A percentile compares a stretch with the other conserved stretches of the same genome.
Conservation (phyloP, 129 eudicot species). For the Apium graveolens region DNA sequence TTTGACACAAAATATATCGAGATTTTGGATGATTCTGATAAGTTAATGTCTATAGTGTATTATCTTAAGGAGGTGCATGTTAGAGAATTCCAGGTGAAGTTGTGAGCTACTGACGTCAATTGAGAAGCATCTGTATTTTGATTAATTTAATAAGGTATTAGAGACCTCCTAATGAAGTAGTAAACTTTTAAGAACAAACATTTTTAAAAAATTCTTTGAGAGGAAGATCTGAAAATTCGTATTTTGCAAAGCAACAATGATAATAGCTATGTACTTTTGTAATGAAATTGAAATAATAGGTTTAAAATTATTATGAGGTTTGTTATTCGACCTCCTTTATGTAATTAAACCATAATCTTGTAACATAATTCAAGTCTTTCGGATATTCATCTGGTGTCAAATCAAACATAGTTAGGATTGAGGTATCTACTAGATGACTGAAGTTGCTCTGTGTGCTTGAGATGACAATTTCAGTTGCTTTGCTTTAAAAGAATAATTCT, state of each 20-base stretch:
- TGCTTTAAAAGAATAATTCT: neutral
- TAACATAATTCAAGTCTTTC: no score
- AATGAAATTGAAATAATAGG: neutral
- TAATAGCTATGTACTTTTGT: neutral
- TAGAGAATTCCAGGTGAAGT: neutral
- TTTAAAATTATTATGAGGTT: neutral
- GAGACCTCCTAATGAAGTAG: neutral
- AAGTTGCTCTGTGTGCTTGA: neutral
- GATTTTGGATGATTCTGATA: neutral
- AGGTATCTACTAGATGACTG: neutral
- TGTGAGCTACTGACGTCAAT: neutral
- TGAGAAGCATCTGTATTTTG: neutral
- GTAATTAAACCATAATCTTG: no score
- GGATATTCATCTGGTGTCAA: no score
- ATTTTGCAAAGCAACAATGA: neutral
- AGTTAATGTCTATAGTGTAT: neutral
- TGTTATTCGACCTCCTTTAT: neutral
- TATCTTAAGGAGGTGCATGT: neutral
- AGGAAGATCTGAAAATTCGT: neutral
- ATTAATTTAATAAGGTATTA: neutral
- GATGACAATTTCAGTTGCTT: neutral
- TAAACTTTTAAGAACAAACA: neutral
- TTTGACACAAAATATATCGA: neutral
- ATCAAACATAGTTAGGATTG: neutral
- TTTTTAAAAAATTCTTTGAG: neutral